These are phyloP conservation scores for Thalassia testudinum DNA, from an alignment of 116 monocot genomes.

Conservation along the genomic window DNA sequence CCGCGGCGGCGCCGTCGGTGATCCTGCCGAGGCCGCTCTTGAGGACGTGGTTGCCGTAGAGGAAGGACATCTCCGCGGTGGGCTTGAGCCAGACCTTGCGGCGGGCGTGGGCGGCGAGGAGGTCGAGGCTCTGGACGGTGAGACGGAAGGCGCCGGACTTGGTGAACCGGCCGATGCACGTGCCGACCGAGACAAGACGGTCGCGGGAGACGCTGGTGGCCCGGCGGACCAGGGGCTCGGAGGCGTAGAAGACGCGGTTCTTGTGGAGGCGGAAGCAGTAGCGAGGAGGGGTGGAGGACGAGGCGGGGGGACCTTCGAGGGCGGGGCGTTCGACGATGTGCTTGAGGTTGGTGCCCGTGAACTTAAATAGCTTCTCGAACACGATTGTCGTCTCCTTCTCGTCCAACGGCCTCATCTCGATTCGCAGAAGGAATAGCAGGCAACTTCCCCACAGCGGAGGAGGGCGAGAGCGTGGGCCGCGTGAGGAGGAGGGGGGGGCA, in stretches of 20 bases:
- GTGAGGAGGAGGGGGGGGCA: no score
- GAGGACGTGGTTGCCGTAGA: constrained; percentile 67
- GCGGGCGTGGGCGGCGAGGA: constrained; percentile 67
- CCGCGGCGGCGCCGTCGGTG: constrained; percentile 47
- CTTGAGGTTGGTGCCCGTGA: constrained; percentile 74
- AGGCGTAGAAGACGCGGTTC: constrained; percentile 77
- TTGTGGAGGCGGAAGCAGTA: constrained; percentile 92
- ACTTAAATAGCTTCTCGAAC: constrained; percentile 93
- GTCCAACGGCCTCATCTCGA: constrained; percentile 75
- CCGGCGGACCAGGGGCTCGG: constrained; percentile 61
- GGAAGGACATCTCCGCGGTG: constrained; percentile 58
- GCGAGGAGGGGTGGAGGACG: constrained; percentile 9
- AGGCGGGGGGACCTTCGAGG: constrained; percentile 24
- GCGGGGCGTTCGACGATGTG: constrained; percentile 79
- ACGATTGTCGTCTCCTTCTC: constrained; percentile 87
- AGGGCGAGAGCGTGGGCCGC: no score
- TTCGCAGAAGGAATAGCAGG: no score
- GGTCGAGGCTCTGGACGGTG: constrained; percentile 63
- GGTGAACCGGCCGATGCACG: constrained; percentile 69
- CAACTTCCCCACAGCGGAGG: no score
- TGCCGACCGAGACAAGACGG: constrained; percentile 54
- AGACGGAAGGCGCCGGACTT: constrained; percentile 62
- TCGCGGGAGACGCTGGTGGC: constrained; percentile 60
- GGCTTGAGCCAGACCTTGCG: constrained; percentile 88
- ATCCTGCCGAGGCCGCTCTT: constrained; percentile 66